phyloP scores from a whole-genome alignment of 2,329 filamentous ascomycete genomes.

The Epichloe coenophiala region DNA sequence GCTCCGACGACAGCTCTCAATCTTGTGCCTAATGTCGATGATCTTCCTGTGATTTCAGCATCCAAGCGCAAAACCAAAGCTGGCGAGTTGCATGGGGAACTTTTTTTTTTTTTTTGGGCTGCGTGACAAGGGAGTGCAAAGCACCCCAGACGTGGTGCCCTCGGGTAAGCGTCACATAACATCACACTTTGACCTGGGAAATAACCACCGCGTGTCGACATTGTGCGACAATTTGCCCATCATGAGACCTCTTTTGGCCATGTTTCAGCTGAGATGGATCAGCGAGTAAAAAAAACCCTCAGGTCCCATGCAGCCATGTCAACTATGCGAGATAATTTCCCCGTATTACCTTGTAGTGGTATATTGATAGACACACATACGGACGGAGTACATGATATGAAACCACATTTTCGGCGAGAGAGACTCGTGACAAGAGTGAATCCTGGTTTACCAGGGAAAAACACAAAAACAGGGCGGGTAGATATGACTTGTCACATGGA shows the following conservation, averaged over 20 bases:
- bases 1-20: background rate
- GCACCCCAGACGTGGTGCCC: background rate
- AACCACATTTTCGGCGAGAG: background rate
- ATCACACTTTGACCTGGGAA: background rate
- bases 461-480: background rate
- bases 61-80: background rate
- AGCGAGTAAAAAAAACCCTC: background rate
- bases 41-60: no score
- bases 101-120: background rate
- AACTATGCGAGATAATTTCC: background rate
- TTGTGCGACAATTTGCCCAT: background rate
- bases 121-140: background rate
- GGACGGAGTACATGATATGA: background rate
- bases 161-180: background rate
- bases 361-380: background rate
- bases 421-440: background rate
- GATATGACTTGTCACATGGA: slow-evolving; percentile 4
- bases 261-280: background rate
- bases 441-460: background rate
- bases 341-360: background rate
- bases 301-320: background rate
- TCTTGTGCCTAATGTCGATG: background rate
- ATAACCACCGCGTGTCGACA: background rate
- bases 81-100: background rate
- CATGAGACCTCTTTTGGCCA: background rate